These are phyloP conservation scores for Alternaria ventricosa DNA, from an alignment of 2,329 filamentous ascomycete species.

Conservation along the genomic window DNA sequence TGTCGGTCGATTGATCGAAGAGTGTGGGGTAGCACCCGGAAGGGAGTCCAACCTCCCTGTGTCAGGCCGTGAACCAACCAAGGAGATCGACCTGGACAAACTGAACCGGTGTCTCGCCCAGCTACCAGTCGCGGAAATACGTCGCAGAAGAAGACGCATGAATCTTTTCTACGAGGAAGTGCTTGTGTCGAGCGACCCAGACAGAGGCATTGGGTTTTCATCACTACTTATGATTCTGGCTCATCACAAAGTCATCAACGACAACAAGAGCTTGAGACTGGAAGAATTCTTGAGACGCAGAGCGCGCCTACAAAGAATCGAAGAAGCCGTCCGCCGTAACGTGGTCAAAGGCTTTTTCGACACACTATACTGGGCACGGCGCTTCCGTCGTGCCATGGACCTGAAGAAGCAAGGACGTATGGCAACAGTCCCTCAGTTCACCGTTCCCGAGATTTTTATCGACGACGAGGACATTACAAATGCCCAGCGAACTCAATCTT, in stretches of 20 bases:
- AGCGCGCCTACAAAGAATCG: constrained; percentile 87
- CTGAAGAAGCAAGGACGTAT: constrained; percentile 75
- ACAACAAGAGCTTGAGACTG: constrained; percentile 91
- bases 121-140: constrained; percentile 78
- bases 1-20: constrained; percentile 83
- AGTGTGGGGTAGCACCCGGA: constrained; percentile 69
- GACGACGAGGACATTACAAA: constrained; percentile 72
- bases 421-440: constrained; percentile 77
- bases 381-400: constrained; percentile 78
- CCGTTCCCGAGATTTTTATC: constrained; percentile 87
- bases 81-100: constrained; percentile 72
- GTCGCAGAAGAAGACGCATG: constrained; percentile 76
- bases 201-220: constrained; percentile 89
- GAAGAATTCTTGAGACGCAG: constrained; percentile 94
- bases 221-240: constrained; percentile 93
- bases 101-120: constrained; percentile 74
- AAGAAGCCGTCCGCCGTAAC: constrained; percentile 90
- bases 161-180: constrained; percentile 98
- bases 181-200: constrained; percentile 87
- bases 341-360: constrained; percentile 96
- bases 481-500: constrained; percentile 45
- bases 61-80: constrained; percentile 46
- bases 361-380: constrained; percentile 85
- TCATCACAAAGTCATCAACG: constrained; percentile 98
- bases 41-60: constrained; percentile 57